Conservation (phyloP, 2,329 filamentous ascomycete species). For the Ophiostoma angusticollis region DNA sequence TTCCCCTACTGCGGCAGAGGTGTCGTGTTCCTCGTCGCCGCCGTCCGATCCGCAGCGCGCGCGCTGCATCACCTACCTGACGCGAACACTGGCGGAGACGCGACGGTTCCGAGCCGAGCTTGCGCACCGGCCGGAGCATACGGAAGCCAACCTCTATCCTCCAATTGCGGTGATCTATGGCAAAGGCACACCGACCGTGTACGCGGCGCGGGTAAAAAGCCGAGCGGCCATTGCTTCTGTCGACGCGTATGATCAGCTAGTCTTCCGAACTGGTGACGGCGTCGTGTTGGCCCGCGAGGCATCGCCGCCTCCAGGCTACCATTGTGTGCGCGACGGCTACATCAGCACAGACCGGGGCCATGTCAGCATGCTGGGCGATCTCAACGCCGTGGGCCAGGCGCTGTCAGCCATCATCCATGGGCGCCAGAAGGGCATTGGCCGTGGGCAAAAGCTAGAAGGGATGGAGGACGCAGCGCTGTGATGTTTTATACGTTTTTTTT, state of each 20-base stretch:
- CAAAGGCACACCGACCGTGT: slow-evolving; percentile 76
- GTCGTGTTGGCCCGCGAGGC: slow-evolving; percentile 77
- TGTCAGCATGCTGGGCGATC: slow-evolving; percentile 73
- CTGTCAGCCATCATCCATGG: slow-evolving; percentile 56
- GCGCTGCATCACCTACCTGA: slow-evolving; percentile 50
- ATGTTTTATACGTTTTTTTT: too few species aligned
- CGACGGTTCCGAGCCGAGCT: slow-evolving; percentile 67
- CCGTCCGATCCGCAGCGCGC: slow-evolving; percentile 37
- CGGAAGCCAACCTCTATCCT: slow-evolving; percentile 60
- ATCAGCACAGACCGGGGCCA: slow-evolving; percentile 76
- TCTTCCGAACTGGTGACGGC: slow-evolving; percentile 79
- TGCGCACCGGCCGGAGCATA: slow-evolving; percentile 44
- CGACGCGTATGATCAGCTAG: slow-evolving; percentile 74
- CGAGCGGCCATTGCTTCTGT: slow-evolving; percentile 60
- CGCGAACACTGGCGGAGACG: slow-evolving; percentile 57
- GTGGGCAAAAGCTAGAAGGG: too few species aligned
- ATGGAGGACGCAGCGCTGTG: too few species aligned
- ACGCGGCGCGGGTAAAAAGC: slow-evolving; percentile 61
- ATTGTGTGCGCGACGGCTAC: slow-evolving; percentile 57
- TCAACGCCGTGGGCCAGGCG: slow-evolving; percentile 67
- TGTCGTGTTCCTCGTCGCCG: slow-evolving; percentile 2
- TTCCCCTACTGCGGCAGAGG: too few species aligned
- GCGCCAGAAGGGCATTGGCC: slow-evolving; percentile 58
- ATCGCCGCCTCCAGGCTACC: slow-evolving; percentile 73
- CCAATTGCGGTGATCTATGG: slow-evolving; percentile 75